phyloP scores from a whole-genome alignment of 176 grass and related monocot genomes.

The Hsuehochloa calcarea region DNA sequence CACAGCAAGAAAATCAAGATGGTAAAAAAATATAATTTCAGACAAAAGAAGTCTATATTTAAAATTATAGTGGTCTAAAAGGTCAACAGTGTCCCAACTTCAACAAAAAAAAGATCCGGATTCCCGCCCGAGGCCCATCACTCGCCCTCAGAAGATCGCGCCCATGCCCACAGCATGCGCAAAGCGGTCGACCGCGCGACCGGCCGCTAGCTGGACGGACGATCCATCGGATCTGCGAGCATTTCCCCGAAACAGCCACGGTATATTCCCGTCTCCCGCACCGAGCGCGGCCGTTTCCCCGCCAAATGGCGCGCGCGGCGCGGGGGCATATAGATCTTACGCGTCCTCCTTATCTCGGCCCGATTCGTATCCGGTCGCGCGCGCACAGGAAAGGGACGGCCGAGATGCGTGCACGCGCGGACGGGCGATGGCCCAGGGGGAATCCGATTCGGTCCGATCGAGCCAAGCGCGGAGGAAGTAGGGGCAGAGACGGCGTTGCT shows the following conservation, averaged over 20 bases:
- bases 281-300: not conserved
- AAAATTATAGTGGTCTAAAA: too few relatives aligned
- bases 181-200: not conserved
- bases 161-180: not conserved
- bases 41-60: too few relatives aligned
- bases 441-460: conserved; percentile 15
- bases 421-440: not conserved
- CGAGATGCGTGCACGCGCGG: not conserved
- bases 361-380: not conserved
- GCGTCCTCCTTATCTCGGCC: not conserved
- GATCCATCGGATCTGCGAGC: not conserved
- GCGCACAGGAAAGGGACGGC: conserved; percentile 1
- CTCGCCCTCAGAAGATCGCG: not conserved
- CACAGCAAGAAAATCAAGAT: too few relatives aligned
- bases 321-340: not conserved
- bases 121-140: not conserved
- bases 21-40: too few relatives aligned
- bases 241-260: not conserved
- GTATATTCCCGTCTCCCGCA: not conserved
- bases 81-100: too few relatives aligned
- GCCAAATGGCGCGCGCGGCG: not conserved
- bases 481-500: not conserved
- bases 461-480: not conserved
- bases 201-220: not conserved
- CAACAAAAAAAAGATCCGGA: conserved; percentile 37